Evolutionary conservation across 306 rosid genomes (phyloP), one percentile per base, ranked within the genome.

Genomic region (Trifolium pratense): DNA sequence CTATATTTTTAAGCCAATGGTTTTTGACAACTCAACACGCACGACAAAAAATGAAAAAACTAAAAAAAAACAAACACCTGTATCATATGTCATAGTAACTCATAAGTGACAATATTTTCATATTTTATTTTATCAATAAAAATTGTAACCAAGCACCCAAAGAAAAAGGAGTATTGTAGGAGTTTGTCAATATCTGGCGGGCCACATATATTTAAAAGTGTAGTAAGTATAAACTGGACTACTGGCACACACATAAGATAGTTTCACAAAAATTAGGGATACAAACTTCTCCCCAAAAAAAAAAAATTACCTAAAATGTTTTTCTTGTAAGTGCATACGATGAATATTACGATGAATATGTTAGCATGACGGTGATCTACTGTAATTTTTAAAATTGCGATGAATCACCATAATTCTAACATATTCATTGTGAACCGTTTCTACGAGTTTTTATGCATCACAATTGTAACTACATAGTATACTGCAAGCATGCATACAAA

Each of bases 131-230:
- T 12, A 26, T 20, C 18, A 25, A 23, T 29, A 25, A n/a, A 23
- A 67, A 39, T 20, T 21, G 8, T 37, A 6, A 49, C 12, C 56
- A 21, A 43, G 32, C 31, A 45, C 7, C 1, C 46, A 13, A 51
- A 14, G 21, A 18, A 7, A 15, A 6, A 15, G 9, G 10, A 13
- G 32, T 36, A 25, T 17, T 68, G n/a, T 67, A 34, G 56, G 65
- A 65, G n/a, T 26, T 32, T 66, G 69, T 32, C 37, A 9, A 16
- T 70, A 58, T 67, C 60, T 69, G 75, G 42, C 62, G 75, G 80
- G 53, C 53, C 68, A 76, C 69, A 76, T 68, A 34, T 34, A 25
- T 21, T 39, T 14, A 43, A 71, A 64, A 64, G 18, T n/a, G 17
- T 16, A 32, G 52, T 37, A 36, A 16, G 17, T 66, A 58, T 34